Base-by-base conservation (phyloP, 208 protist genomes). In the Leishmania mexicana region DNA sequence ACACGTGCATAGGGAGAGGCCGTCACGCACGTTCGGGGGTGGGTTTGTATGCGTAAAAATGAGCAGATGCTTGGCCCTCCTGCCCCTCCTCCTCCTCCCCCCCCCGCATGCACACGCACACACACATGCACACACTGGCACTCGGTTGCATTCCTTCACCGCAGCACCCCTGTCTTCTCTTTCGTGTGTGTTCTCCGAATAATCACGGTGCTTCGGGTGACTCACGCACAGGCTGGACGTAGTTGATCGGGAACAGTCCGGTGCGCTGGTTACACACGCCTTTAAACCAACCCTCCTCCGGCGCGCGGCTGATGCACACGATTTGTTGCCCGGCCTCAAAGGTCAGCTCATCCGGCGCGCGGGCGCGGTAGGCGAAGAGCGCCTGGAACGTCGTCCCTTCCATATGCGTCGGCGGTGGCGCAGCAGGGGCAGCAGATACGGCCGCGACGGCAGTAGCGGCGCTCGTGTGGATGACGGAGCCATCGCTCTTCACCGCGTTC, bases 231-330 rank as follows among this genome's bases (percentile, higher is more conserved):
- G 80, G 83, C 73, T 85, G 86, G 11, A 96, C 94, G 80, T 98
- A 98, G 83, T 98, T 98, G 79, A 95, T 93, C 3, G 95, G 95
- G 76, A 97, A 97, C 51, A 98, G 81, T 1, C 95, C 95, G 2
- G 88, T 95, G n/a, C 95, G 92, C 85, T 98, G 94, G 78, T 96
- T 94, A 81, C 92, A 96, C 21, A 98, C 89, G 28, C 95, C 95
- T 53, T 90, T 91, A 80, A 97, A 96, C 94, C 95, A 98, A n/a
- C 95, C 95, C 85, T 97, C 95, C 85, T 98, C 95, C 53, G 86
- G 84, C 8, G 89, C 89, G 35, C 89, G 88, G 45, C 88, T 90
- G n/a, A 96, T 87, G 45, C 92, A 96, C 21, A 97, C 86, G 84
- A 98, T 95, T 35, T 85, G 65, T 65, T 95, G 91, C 17, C 90